Percentiles rank a stretch among this genome's conserved stretches.
These are phyloP conservation scores for Sugiyamaella paludigena DNA, from an alignment of 1,139 yeast species.

Conservation along the genomic window DNA sequence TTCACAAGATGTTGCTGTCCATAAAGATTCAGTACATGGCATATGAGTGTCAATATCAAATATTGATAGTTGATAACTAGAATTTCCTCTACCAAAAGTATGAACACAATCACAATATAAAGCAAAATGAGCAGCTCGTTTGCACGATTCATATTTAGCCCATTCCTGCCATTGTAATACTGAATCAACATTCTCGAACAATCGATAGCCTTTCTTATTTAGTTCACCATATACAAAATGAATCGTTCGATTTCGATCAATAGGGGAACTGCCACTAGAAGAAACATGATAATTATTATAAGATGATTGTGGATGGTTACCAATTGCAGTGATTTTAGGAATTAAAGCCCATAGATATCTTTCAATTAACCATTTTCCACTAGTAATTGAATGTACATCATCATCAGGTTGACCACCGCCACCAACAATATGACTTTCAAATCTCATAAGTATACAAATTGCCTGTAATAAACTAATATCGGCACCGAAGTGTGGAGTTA, in stretches of 20 bases:
- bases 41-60: slow-evolving; percentile 35
- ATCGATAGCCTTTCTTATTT: slow-evolving; percentile 25
- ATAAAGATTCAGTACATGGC: slow-evolving; percentile 33
- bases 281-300: slow-evolving; percentile 1
- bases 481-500: slow-evolving; percentile 8
- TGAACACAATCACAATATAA: slow-evolving; percentile 30
- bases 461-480: slow-evolving; percentile 32
- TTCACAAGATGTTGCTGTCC: slow-evolving; percentile 30
- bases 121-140: slow-evolving; percentile 32
- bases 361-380: slow-evolving; percentile 25
- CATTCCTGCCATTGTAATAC: slow-evolving; percentile 35
- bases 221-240: slow-evolving; percentile 17
- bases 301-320: slow-evolving; percentile 6
- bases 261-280: slow-evolving; percentile 7
- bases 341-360: slow-evolving; percentile 22
- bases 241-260: slow-evolving; percentile 6
- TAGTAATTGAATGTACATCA: slow-evolving; percentile 17
- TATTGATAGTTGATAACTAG: slow-evolving; percentile 25
- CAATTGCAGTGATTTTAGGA: slow-evolving; percentile 18
- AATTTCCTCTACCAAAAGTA: slow-evolving; percentile 19
- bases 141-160: slow-evolving; percentile 34
- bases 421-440: slow-evolving; percentile 28
- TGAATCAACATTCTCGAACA: slow-evolving; percentile 17
- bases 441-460: slow-evolving; percentile 29
- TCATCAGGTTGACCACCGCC: slow-evolving; percentile 17